These are phyloP conservation scores for Pilasporangium apinafurcum DNA, from an alignment of 352 stramenopile species.

Conservation along the genomic window DNA sequence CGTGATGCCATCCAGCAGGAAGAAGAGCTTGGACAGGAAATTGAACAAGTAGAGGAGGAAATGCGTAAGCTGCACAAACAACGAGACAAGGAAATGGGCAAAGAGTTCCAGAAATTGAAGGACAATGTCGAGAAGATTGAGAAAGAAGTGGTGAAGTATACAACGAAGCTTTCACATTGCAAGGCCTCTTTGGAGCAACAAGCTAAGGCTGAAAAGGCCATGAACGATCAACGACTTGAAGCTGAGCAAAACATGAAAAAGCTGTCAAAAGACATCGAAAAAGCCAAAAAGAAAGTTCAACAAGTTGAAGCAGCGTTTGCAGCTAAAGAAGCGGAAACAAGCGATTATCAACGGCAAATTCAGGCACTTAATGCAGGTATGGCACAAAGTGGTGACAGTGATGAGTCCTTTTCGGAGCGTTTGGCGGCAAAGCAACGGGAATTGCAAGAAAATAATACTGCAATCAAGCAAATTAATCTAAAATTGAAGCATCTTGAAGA, in stretches of 20 bases:
- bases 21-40: conserved; percentile 46
- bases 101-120: conserved; percentile 79
- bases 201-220: conserved; percentile 40
- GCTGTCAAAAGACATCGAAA: conserved; percentile 81
- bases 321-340: conserved; percentile 55
- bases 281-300: conserved; percentile 57
- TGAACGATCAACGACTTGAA: conserved; percentile 71
- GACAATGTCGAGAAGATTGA: conserved; percentile 71
- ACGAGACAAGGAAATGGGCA: conserved; percentile 79
- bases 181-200: conserved; percentile 69
- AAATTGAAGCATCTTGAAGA: conserved; percentile 92
- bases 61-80: conserved; percentile 73
- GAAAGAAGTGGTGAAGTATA: conserved; percentile 81
- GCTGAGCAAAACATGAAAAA: conserved; percentile 70
- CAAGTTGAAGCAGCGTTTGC: conserved; percentile 35
- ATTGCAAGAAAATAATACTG: conserved; percentile 70
- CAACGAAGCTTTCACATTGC: conserved; percentile 73
- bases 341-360: conserved; percentile 78
- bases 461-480: conserved; percentile 89
- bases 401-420: conserved; percentile 71
- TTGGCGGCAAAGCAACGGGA: conserved; percentile 75
- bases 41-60: conserved; percentile 81
- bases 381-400: conserved; percentile 62
- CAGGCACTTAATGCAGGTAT: conserved; percentile 85
- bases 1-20: conserved; percentile 59